Conservation (phyloP, 1,139 yeast species). For the Zygoascus sp. region DNA sequence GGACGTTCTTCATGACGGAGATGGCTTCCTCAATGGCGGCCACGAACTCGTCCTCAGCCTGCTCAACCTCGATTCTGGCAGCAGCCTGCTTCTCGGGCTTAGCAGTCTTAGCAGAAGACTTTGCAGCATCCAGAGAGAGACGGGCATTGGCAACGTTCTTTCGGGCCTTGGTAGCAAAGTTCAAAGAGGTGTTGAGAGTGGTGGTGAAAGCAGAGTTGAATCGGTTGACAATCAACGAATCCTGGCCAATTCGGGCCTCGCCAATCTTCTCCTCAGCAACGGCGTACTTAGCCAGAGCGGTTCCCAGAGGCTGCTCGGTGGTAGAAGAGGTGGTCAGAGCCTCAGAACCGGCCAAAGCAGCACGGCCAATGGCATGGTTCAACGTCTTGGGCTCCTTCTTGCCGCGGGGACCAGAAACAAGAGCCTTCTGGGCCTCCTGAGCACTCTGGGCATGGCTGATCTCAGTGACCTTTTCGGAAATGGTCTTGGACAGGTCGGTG, state of each 20-base stretch:
- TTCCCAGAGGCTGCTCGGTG: slow-evolving; percentile 39
- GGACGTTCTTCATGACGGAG: slow-evolving; percentile 74
- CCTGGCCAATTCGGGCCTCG: slow-evolving; percentile 80
- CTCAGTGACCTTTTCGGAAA: slow-evolving; percentile 61
- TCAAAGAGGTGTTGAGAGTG: slow-evolving; percentile 59
- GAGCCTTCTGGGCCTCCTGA: slow-evolving; percentile 76
- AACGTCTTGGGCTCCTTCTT: slow-evolving; percentile 76
- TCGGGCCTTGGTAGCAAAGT: slow-evolving; percentile 67
- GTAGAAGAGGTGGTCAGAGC: slow-evolving; percentile 34
- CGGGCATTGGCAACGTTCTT: slow-evolving; percentile 75
- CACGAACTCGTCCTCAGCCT: slow-evolving; percentile 86
- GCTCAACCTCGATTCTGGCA: slow-evolving; percentile 72
- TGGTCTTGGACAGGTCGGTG: slow-evolving; percentile 64
- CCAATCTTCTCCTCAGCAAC: slow-evolving; percentile 66
- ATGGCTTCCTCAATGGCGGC: slow-evolving; percentile 90
- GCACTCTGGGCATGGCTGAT: slow-evolving; percentile 74
- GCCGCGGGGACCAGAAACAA: slow-evolving; percentile 46
- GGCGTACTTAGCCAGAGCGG: slow-evolving; percentile 48
- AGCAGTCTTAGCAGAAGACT: slow-evolving; percentile 62
- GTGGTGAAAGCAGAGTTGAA: slow-evolving; percentile 67
- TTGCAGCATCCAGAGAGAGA: slow-evolving; percentile 73
- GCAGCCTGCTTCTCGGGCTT: slow-evolving; percentile 73
- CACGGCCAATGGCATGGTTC: slow-evolving; percentile 78
- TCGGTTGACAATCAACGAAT: slow-evolving; percentile 61
- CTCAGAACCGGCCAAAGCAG: slow-evolving; percentile 53